Evolutionary conservation across 495 filamentous ascomycete species (phyloP), one percentile per base, ranked within the genome.

Genomic region (Trichoderma orchidacearum): DNA sequence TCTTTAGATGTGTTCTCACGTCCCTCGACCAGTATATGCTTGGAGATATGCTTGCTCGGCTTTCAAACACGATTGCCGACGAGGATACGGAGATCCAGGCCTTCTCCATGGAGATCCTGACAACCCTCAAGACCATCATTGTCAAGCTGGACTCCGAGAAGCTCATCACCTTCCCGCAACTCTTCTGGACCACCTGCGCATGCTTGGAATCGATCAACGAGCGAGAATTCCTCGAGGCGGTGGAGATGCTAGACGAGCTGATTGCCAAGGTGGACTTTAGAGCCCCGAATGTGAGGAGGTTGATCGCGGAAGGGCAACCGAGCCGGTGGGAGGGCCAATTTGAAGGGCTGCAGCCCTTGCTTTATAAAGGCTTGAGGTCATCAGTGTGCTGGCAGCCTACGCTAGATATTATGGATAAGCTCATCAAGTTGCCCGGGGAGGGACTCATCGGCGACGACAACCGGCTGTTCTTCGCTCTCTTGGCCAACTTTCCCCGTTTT

Each of bases 131-230:
- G 58, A 88, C 90, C 0, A 85, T 96, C 55, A 93, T 97, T 57
- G 79, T 80, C 56, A 89, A 89, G 27, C 73, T 96, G 21, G 82
- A 88, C n/a, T 77, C 85, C 3, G 74, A 82, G 21, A 86, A 93
- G 68, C 76, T 99, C 13, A 60, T 95, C 38, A 82, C 85, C 32
- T 96, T 92, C 59, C 91, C 93, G 6, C 90, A 96, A 62, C 72
- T 97, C 1, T 99, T 97, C 71, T 99, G 93, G 93, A 92, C 92
- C 1, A 94, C 88, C 2, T 95, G 90, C 63, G 92, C 93, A 28
- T 97, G 93, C 64, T 73, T 97, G 35, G 89, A 96, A 64, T 96
- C 93, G 1, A 90, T 96, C 59, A 90, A 96, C 58, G 93, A 97
- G 68, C 82, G 83, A 12, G 93, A 99, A 66, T 99, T 95, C 62